These are phyloP conservation scores for Trichoderma gracile DNA, from an alignment of 2,329 filamentous ascomycete species.

Conservation along the genomic window DNA sequence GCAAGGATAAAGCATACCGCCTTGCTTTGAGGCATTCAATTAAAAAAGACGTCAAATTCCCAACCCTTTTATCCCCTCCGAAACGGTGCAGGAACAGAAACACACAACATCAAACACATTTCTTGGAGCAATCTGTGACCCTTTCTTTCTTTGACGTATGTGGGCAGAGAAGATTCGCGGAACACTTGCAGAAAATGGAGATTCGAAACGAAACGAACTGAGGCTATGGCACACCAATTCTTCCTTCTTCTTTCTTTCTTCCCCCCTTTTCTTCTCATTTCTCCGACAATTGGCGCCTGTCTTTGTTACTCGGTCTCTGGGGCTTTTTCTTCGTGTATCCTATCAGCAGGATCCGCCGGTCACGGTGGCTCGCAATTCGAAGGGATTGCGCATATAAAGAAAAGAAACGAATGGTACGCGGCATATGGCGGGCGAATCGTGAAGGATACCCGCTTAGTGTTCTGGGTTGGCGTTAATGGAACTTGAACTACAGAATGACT, in stretches of 20 bases:
- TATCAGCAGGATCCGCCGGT: constrained; percentile 17
- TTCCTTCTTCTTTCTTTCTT: background rate
- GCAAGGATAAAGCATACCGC: constrained; percentile 57
- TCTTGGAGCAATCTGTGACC: constrained; percentile 26
- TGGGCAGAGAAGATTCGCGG: constrained; percentile 21
- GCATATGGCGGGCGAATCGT: constrained; percentile 16
- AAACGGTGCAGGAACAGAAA: too few species aligned
- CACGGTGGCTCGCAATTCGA: constrained; percentile 18
- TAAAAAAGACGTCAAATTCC: constrained; percentile 50
- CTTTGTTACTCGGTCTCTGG: constrained; percentile 19
- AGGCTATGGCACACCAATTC: constrained; percentile 19
- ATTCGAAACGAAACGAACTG: constrained; percentile 23
- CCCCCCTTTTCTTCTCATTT: background rate
- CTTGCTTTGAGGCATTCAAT: constrained; percentile 58
- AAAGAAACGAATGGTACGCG: constrained; percentile 23
- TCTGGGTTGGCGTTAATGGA: constrained; percentile 23
- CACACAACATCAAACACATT: constrained; percentile 29
- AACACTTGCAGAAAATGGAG: constrained; percentile 15
- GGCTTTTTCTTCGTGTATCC: constrained; percentile 15
- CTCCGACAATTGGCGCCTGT: constrained; percentile 17
- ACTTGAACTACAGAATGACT: constrained; percentile 18
- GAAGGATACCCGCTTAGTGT: constrained; percentile 22
- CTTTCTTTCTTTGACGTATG: constrained; percentile 16
- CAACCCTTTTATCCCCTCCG: constrained; percentile 26
- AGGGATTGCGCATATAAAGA: constrained; percentile 17